These are phyloP conservation scores for Kalmanozyma brasiliensis DNA, from an alignment of 1,284 basidiomycete genomes.

Conservation along the genomic window DNA sequence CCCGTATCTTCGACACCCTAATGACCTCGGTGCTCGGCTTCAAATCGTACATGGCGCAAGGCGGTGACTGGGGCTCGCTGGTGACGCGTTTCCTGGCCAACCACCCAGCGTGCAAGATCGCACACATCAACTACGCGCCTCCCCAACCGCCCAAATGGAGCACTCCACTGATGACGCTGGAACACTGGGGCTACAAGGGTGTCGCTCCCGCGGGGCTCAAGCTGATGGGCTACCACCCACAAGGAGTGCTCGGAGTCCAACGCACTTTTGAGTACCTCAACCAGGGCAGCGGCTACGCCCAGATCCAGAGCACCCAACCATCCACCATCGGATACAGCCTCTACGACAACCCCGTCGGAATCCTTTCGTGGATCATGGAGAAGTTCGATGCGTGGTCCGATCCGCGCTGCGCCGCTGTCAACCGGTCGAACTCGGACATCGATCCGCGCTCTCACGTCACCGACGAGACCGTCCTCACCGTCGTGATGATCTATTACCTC, in stretches of 20 bases:
- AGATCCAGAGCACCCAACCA: constrained; percentile 31
- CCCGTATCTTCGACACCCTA: constrained; percentile 50
- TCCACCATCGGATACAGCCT: constrained; percentile 31
- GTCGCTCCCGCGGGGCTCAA: constrained; percentile 5
- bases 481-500: constrained; percentile 51
- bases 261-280: constrained; percentile 27
- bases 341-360: constrained; percentile 36
- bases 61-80: constrained; percentile 57
- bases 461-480: constrained; percentile 51
- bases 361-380: constrained; percentile 44
- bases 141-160: constrained; percentile 40
- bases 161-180: constrained; percentile 26
- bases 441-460: constrained; percentile 26
- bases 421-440: constrained; percentile 6
- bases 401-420: constrained; percentile 52
- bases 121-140: constrained; percentile 50
- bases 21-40: constrained; percentile 54
- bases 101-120: constrained; percentile 49
- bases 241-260: constrained; percentile 28
- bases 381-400: constrained; percentile 58
- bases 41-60: constrained; percentile 53
- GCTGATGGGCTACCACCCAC: constrained; percentile 28
- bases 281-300: constrained; percentile 29
- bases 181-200: constrained; percentile 18
- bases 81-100: constrained; percentile 51